Base-by-base conservation (phyloP, 2,329 filamentous ascomycete genomes). In the Fonsecaea multimorphosa region DNA sequence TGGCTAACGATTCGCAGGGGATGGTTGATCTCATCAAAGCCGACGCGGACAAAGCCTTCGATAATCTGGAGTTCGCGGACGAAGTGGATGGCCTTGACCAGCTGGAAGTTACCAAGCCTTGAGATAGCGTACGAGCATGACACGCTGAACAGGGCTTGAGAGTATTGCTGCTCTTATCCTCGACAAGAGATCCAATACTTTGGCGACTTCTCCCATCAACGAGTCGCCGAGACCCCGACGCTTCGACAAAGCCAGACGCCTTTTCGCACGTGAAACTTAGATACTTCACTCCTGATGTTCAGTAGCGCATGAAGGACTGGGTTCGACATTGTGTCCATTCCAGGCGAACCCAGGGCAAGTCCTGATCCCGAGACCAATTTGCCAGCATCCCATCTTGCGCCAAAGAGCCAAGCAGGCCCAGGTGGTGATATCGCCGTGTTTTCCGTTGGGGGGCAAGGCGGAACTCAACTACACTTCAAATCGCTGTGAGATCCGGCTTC, bases 21-120 rank as follows among this genome's bases (percentile, higher is more conserved):
- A 99, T 99, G 95, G 80, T 95, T 61, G 93, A 97, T 34, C 80
- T 99, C 74, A 97, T 99, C 74, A 91, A 91, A 75, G 91, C 93
- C 73, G 95, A 99, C 76, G 91, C 93, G 8, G 93, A 97, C 77
- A 97, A 97, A 81, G 88, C 89, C 16, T 90, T 99, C 70, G 87
- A 92, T 70, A 93, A 96, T 77, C 81, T 99, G 66, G 71, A 72
- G 8, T 70, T 72, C 88, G 97, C 72, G 95, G 73, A 78, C 62
- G 71, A 71, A 38, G 64, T 63, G 11, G 55, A 65, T 8, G 68
- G 66, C 29, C 34, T 70, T 4, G 58, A 65, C 3, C 51, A 64
- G 22, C 24, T 71, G 52, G 57, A 57, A 22, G 58, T 69, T 24
- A 40, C 56, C 19, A 36, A 46, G 31, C 36, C 60, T 53, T 70